phyloP scores from a whole-genome alignment of 331 rosid species.

The Ulmus americana region DNA sequence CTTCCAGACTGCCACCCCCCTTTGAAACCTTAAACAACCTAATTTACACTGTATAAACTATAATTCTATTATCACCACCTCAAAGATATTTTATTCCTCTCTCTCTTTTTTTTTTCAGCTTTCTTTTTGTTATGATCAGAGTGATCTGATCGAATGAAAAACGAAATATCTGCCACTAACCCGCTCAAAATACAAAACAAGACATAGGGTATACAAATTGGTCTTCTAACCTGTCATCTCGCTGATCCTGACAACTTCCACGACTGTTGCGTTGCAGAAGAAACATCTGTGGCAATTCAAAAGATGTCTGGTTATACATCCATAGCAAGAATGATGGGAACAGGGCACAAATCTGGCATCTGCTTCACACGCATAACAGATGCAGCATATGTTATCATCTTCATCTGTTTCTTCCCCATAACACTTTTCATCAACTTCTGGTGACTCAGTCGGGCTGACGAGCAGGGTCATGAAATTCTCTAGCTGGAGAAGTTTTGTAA shows the following conservation, averaged over 20 bases:
- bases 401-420: slow-evolving; percentile 33
- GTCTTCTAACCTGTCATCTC: slow-evolving; percentile 29
- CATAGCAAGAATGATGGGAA: slow-evolving; percentile 77
- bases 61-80: not conserved
- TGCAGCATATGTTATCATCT: slow-evolving; percentile 70
- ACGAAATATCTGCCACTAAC: not conserved
- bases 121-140: not conserved
- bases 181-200: not conserved
- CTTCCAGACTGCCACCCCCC: not conserved
- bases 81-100: not conserved
- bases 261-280: slow-evolving; percentile 86
- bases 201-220: not conserved
- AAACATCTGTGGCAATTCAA: slow-evolving; percentile 96
- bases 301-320: slow-evolving; percentile 93
- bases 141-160: not conserved
- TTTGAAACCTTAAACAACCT: not conserved
- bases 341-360: slow-evolving; percentile 73
- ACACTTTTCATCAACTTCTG: slow-evolving; percentile 32
- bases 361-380: slow-evolving; percentile 66
- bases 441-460: slow-evolving; percentile 43
- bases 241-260: slow-evolving; percentile 44
- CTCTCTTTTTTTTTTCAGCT: not conserved
- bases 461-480: slow-evolving; percentile 69
- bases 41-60: not conserved
- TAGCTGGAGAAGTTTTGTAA: slow-evolving; percentile 55